Evolutionary conservation across 371 early-diverging fungal genomes (phyloP), one percentile per base, ranked within the genome.

Genomic region (Mortierella sp.): DNA sequence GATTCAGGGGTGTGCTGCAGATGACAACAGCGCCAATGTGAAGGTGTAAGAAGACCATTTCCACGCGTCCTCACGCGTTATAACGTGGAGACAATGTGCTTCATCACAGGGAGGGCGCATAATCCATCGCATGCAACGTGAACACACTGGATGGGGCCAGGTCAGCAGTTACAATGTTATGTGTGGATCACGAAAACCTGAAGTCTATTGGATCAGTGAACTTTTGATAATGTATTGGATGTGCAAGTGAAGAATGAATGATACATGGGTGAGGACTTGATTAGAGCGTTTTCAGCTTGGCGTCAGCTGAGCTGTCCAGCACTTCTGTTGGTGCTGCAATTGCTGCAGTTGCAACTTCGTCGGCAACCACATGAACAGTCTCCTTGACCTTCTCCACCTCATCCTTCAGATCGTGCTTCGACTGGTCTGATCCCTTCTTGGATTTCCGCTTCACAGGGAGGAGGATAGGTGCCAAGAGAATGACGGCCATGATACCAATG

Each of bases 401-500:
- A 5, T 57, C 22, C 49, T 52, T 50, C 29, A 41, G 41, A 3
- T 25, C 31, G 13, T 48, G 60, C 21, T 52, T 48, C 44, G 34
- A 10, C 10, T 34, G 34, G 4, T 61, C 34, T 31, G 60, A 55
- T 4, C 54, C 57, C 60, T 68, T 67, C 40, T 57, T 68, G 57
- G 69, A 64, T 49, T 68, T 68, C 51, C 62, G 48, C 69, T 76
- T 76, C 34, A 54, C 47, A 28, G 76, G 76, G 52, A 76, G 40
- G 13, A 68, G 13, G 7, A 68, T 50, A 1, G 76, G 76, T 19
- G 47, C 49, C 39, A 63, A 29, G n/a, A 80, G 24, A 16, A 67
- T 66, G 47, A 78, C 52, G 47, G 62, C 71, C 5, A 85, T 49
- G 1, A 88, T 59, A 25, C 81, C 83, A 27, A 90, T 51, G 50